Evolutionary conservation across 805 yeast species (phyloP), one percentile per base, ranked within the genome.

Genomic region (Starmera amethionina): DNA sequence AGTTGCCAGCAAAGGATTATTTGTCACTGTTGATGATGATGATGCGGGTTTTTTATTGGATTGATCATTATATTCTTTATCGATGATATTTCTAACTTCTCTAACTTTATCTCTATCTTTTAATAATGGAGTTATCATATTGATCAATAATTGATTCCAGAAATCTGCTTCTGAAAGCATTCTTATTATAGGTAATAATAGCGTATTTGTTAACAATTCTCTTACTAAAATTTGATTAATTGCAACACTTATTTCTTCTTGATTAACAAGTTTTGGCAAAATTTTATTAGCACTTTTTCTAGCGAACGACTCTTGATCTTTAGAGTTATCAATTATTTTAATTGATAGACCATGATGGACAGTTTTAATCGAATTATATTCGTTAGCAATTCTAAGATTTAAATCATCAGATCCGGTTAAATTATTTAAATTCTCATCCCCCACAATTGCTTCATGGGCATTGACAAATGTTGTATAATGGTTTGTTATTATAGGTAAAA

Each of bases 101-200:
- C 79, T 74, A 1, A 88, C 94, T 51, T 84, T 86, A 31, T 73
- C 73, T 41, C 88, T 65, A 51, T 86, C 94, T 46, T 77, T 77
- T 54, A 89, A 64, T 11, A 82, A 72, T 28, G 70, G 71, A 4
- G 86, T 79, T 2, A 83, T 73, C 2, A 72, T 56, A 39, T 72
- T 71, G 9, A 78, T 77, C 13, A 87, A 67, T 33, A 68, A 51
- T 41, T 76, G 73, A 55, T 89, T 89, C 75, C 82, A 82, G 44
- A 76, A 82, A 54, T 87, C 95, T 1, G 90, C 75, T 37, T 82
- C 89, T 0, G 80, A 61, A 1, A 82, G 49, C 60, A 81, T 72
- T 7, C 63, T 54, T 6, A 67, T 34, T 0, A 73, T 39, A 0
- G 87, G 84, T 18, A 58, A 54, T 10, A 86, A 45, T 0, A 87